Conservation (phyloP, 352 stramenopile genomes). For the Ochromonadaceae sp. region DNA sequence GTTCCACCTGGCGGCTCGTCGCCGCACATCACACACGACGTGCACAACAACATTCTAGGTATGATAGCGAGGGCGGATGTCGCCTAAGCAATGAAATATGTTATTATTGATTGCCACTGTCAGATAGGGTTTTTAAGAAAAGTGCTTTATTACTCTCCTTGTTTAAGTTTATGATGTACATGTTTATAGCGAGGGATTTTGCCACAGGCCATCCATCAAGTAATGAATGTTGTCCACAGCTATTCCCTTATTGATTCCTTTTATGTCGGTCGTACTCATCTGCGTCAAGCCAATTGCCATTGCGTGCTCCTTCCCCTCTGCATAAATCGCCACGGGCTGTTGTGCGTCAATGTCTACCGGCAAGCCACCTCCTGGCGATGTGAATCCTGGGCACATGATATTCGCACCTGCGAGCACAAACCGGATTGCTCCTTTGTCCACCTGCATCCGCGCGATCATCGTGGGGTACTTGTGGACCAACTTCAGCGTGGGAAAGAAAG, state of each 20-base stretch:
- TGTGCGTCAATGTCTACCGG: conserved; percentile 57
- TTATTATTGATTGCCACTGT: too few relatives aligned
- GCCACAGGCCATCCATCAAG: conserved; percentile 88
- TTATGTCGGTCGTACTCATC: conserved; percentile 86
- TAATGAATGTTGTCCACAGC: conserved; percentile 91
- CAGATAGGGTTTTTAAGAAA: too few relatives aligned
- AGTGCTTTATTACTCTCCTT: too few relatives aligned
- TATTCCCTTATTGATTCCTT: conserved; percentile 84
- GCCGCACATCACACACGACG: neutral
- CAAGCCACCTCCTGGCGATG: conserved; percentile 79
- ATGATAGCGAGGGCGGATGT: neutral
- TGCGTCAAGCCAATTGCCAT: conserved; percentile 88
- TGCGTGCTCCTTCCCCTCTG: conserved; percentile 82
- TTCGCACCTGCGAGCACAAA: conserved; percentile 93
- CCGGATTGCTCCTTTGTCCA: conserved; percentile 93
- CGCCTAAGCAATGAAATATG: too few relatives aligned
- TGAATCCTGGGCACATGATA: conserved; percentile 95
- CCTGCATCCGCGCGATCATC: conserved; percentile 76
- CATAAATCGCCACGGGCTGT: conserved; percentile 80
- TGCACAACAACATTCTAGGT: neutral
- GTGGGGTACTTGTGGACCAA: conserved; percentile 82
- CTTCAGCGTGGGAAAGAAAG: conserved; percentile 87
- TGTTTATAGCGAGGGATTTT: too few relatives aligned
- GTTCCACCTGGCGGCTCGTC: neutral
- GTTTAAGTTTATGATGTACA: too few relatives aligned